Base-by-base conservation (phyloP, 2,329 filamentous ascomycete genomes). In the Sporothrix dimorphospora region DNA sequence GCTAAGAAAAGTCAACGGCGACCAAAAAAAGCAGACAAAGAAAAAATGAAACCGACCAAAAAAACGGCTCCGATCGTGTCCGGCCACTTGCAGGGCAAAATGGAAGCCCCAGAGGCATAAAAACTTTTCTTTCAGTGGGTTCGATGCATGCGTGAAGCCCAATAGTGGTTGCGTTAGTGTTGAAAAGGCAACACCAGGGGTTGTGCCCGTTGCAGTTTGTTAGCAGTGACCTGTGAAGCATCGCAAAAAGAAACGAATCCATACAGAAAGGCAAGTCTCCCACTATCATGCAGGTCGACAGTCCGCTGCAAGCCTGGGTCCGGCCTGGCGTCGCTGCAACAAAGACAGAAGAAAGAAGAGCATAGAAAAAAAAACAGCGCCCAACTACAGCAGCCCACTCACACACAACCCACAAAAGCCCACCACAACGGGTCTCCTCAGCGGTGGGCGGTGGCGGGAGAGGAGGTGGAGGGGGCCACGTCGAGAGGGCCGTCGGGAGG, bases 361-460 rank as follows among this genome's bases (percentile, higher is more conserved):
- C 5, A 11, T 16, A 45, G 42, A 45, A 16, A 30, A 34, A 49
- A 49, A 49, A 49, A n/a, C 27, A 53, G 30, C 66, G 45, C 49
- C 49, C n/a, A 5, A 4, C 66, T 69, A 34, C 49, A 55, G 66
- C 12, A 69, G 47, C 49, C 66, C 66, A 68, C 66, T 42, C 47
- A 27, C 66, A 55, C 47, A 42, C 24, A 51, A 42, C 47, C 34
- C 49, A 69, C 38, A 42, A 24, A 66, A 65, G 21, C 16, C 59
- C 59, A 65, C 59, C 42, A n/a, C 42, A 49, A 30, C 21, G 40
- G 24, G 61, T 34, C 12, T 47, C 24, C 42, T 47, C 27, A 34
- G 47, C 45, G 63, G 51, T 8, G 59, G 19, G 65, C 24, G 19
- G 47, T 11, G 16, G 30, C 11, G 47, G 2, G 63, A 47, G 24